Base-by-base conservation (phyloP, 2,329 filamentous ascomycete genomes). In the Ascochyta rabiei region DNA sequence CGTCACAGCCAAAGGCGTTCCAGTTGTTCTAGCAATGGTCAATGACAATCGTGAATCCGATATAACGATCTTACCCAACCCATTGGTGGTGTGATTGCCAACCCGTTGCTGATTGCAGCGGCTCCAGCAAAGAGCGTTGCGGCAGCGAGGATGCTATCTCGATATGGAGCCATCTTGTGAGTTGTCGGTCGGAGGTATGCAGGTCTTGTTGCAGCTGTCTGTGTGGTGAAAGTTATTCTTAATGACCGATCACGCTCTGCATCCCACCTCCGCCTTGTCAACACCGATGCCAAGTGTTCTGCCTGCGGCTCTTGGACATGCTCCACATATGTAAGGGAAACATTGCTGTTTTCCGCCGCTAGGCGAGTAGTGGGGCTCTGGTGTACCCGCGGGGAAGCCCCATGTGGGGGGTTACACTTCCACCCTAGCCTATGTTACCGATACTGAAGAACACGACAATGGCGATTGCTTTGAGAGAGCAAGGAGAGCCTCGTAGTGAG, bases 1-100 rank as follows among this genome's bases (percentile, higher is more conserved):
- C 67, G 23, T 66, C 64, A 51, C 64, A 67, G 7, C 64, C 64
- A 39, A 67, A 67, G 3, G 63, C 61, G 18, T 67, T 67, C 64
- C 64, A 67, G 31, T 66, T 66, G 52, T 66, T 66, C 63, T 66
- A 33, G 28, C 26, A 9, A 5, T 13, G 24, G 28, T 59, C 19
- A 59, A 53, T 38, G 13, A 18, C 16, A 19, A 9, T 26, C 19
- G 16, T 24, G 47, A 26, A 5, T 19, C 40, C 15, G n/a, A 6
- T 7, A 18, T 16, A 19, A 18, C 4, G 4, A 10, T 23, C 52
- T 39, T 41, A 67, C 64, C 63, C 63, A 66, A 30, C 63, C 63
- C 62, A 66, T 66, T 21, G 60, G 60, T 6, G 63, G 63, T 40
- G 63, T 66, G 13, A 61, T 53, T 24, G 63, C 63, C 31, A 66